phyloP scores from a whole-genome alignment of 2,329 filamentous ascomycete species.

The Rutstroemia sydowiana region DNA sequence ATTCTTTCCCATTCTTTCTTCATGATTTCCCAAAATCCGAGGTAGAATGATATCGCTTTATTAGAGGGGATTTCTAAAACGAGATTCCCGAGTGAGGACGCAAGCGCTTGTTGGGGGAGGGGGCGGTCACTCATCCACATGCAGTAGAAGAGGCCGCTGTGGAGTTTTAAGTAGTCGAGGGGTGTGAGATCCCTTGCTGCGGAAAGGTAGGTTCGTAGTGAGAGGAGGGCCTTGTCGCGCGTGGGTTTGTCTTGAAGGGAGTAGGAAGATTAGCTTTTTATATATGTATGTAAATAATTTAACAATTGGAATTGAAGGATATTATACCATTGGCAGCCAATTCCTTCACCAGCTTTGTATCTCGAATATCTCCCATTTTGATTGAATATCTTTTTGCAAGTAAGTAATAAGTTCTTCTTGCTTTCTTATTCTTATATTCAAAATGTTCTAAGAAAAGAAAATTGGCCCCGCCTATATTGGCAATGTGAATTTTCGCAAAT shows the following conservation, averaged over 20 bases:
- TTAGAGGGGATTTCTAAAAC: constrained; percentile 48
- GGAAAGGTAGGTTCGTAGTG: constrained; percentile 70
- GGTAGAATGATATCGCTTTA: constrained; percentile 41
- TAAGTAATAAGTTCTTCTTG: neutral
- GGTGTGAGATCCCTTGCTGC: constrained; percentile 49
- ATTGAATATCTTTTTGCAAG: neutral
- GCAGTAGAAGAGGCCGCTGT: constrained; percentile 91
- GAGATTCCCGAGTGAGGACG: constrained; percentile 67
- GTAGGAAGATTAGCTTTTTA: neutral
- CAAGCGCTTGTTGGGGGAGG: constrained; percentile 77
- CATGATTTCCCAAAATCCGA: constrained; percentile 66
- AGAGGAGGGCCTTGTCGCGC: constrained; percentile 69
- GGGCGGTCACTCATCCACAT: constrained; percentile 92
- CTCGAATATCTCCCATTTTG: constrained; percentile 25
- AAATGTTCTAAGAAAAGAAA: too few relatives aligned
- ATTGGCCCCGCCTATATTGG: too few relatives aligned
- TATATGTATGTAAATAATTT: neutral
- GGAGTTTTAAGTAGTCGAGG: constrained; percentile 76
- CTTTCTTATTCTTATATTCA: neutral
- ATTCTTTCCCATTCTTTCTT: constrained; percentile 61
- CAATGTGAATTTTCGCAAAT: too few relatives aligned
- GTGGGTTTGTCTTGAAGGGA: constrained; percentile 59
- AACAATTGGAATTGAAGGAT: neutral
- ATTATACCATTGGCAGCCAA: constrained; percentile 30
- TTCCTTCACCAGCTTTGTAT: constrained; percentile 31